Base-by-base conservation (phyloP, 1,284 basidiomycete species). In the Apiotrichum veenhuisii region DNA sequence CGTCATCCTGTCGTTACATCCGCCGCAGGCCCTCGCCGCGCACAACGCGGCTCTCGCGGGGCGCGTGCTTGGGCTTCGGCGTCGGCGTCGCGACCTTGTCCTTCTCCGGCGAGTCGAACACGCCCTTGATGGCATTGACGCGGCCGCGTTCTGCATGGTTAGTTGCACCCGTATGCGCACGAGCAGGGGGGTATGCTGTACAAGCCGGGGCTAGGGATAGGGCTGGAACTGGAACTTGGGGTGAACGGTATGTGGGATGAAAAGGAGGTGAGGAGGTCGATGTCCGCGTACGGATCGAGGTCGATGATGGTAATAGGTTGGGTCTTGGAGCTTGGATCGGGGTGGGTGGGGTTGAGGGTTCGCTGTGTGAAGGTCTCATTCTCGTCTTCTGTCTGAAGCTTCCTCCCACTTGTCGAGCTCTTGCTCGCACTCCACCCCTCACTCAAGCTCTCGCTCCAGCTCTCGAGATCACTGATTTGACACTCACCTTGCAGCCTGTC, bases 401-500 rank as follows among this genome's bases (percentile, higher is more conserved):
- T 12, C 7, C 30, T 30, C 30, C 12, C 30, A 30, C 30, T 30
- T n/a, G n/a, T n/a, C n/a, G n/a, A n/a, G 30, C 30, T 12, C 7
- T 12, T 30, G 30, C 30, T 30, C 12, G 7, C 30, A 30, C 30
- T 30, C 7, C 30, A 30, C 7, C 30, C 12, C 7, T 5, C 30
- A 30, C 30, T 5, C 30, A 7, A 5, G 30, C 5, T 12, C 30
- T 12, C 30, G 30, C 7, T 30, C 30, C 30, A 30, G 30, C 30
- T 7, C 30, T 12, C 30, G 7, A 5, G 30, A 5, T 12, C 7
- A 30, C 7, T 30, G 23, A 23, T n/a, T n/a, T n/a, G 20, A 27
- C 5, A 69, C 73, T 64, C 56, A 75, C 74, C 69, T 36, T 70
- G 57, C 40, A 76, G 53, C 11, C 63, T 54, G 50, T 74, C 68